A percentile compares a stretch with the other conserved stretches of the same genome.
Conservation (phyloP, 2,329 filamentous ascomycete species). For the Macrophomina tecta region DNA sequence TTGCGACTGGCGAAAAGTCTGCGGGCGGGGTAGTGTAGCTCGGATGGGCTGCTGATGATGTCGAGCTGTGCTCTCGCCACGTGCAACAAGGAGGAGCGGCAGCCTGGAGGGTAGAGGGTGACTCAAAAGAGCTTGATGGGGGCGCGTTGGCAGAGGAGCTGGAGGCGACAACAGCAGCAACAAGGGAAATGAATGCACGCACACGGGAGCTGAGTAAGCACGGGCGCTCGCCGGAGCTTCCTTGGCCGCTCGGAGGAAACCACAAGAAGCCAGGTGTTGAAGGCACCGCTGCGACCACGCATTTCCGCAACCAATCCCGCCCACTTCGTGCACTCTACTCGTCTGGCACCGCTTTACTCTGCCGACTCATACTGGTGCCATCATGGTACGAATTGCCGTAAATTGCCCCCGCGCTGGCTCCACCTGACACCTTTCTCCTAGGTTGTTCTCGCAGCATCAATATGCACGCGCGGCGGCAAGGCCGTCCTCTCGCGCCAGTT, state of each 20-base stretch:
- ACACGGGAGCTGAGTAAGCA: constrained; percentile 23
- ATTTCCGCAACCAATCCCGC: background rate
- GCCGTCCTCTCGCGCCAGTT: constrained; percentile 98
- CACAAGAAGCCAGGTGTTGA: constrained; percentile 29
- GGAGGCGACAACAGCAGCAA: constrained; percentile 16
- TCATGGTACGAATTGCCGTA: constrained; percentile 12
- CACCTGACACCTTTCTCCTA: constrained; percentile 45
- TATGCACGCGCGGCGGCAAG: constrained; percentile 98
- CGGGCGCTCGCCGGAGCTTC: constrained; percentile 9
- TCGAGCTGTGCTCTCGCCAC: background rate
- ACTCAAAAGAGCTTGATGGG: constrained; percentile 13
- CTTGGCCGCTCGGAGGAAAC: constrained; percentile 19
- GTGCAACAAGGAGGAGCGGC: background rate
- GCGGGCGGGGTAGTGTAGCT: background rate
- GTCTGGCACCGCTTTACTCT: background rate
- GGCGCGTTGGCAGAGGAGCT: constrained; percentile 16
- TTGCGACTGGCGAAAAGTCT: constrained; percentile 12
- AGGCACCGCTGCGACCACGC: background rate
- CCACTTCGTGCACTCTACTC: background rate
- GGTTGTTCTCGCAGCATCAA: constrained; percentile 98
- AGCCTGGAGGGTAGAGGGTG: constrained; percentile 19
- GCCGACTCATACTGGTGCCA: background rate
- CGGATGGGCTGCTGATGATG: background rate
- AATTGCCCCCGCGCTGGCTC: background rate
- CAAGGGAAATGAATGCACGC: constrained; percentile 23